Percentiles rank a stretch among this genome's conserved stretches.
Conservation (phyloP, 176 grass and related monocot genomes). For the Phyllostachys edulis region DNA sequence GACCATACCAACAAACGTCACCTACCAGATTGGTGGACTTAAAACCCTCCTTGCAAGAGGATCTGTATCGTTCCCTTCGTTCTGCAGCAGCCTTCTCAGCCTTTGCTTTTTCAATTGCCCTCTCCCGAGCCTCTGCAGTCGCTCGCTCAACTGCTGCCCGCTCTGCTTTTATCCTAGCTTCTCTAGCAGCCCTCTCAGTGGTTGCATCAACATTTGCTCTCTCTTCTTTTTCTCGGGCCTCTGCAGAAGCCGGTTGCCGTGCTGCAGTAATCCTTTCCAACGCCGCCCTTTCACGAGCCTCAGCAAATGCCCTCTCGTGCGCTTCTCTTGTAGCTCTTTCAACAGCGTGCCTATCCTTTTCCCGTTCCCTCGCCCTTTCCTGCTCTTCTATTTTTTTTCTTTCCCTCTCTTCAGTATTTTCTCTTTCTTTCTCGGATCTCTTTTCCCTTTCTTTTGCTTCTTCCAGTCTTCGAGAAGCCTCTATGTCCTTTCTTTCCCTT, state of each 20-base stretch:
- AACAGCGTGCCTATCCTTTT: constrained; percentile 80
- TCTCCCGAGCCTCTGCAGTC: constrained; percentile 80
- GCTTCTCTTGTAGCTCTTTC: constrained; percentile 86
- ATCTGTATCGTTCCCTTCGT: constrained; percentile 60
- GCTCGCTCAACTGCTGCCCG: constrained; percentile 85
- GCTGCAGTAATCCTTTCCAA: constrained; percentile 67
- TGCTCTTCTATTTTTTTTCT: constrained; percentile 50
- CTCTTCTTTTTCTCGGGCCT: constrained; percentile 70
- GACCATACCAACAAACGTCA: not conserved
- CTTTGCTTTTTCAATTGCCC: constrained; percentile 81
- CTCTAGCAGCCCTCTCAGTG: constrained; percentile 47
- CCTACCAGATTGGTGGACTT: constrained; percentile 49
- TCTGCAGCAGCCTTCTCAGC: constrained; percentile 72
- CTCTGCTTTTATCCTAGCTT: constrained; percentile 78
- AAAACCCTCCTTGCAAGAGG: constrained; percentile 53
- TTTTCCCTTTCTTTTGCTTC: constrained; percentile 60
- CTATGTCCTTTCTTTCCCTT: constrained; percentile 41
- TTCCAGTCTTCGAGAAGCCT: constrained; percentile 38
- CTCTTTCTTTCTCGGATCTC: constrained; percentile 52
- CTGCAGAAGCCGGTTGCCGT: constrained; percentile 64
- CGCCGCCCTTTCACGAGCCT: constrained; percentile 69
- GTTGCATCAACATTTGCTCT: constrained; percentile 45
- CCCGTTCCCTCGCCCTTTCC: constrained; percentile 80
- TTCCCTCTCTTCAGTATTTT: constrained; percentile 48
- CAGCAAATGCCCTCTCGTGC: constrained; percentile 61